Percentiles rank a stretch among this genome's conserved stretches.
Evolutionary conservation across 1,284 basidiomycete genomes (phyloP).

Genomic region (Austroboletus olivaceoglutinosus): DNA sequence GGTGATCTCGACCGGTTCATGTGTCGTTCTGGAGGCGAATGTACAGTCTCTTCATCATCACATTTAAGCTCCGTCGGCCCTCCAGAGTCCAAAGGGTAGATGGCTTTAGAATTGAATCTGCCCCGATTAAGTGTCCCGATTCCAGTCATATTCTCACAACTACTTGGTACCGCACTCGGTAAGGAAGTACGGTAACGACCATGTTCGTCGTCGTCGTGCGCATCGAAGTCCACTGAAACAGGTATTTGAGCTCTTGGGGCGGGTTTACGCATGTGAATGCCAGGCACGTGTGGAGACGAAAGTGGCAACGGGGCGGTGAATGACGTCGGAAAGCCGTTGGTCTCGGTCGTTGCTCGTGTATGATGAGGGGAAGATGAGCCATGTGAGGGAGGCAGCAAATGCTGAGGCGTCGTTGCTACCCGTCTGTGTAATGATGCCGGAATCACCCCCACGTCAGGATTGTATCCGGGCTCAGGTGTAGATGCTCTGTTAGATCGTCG

Average conservation of each 20-base stretch:
- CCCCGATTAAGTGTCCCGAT: slow-evolving; percentile 46
- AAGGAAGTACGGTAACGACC: slow-evolving; percentile 42
- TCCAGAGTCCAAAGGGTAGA: slow-evolving; percentile 9
- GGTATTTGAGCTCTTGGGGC: slow-evolving; percentile 62
- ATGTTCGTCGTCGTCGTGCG: slow-evolving; percentile 35
- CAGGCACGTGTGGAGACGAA: slow-evolving; percentile 27
- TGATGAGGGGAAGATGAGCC: slow-evolving; percentile 19
- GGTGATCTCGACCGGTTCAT: slow-evolving; percentile 25
- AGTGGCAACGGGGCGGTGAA: slow-evolving; percentile 17
- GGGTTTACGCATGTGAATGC: slow-evolving; percentile 48
- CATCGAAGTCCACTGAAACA: slow-evolving; percentile 50
- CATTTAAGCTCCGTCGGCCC: slow-evolving; percentile 8
- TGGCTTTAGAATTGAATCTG: slow-evolving; percentile 25
- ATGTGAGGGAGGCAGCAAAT: slow-evolving; percentile 21
- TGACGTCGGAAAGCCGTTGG: slow-evolving; percentile 19
- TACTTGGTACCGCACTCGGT: slow-evolving; percentile 51
- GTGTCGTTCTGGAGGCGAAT: slow-evolving; percentile 15
- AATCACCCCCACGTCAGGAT: slow-evolving; percentile 21
- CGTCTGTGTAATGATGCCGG: slow-evolving; percentile 34
- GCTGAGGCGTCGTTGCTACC: slow-evolving; percentile 32
- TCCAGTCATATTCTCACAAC: slow-evolving; percentile 59
- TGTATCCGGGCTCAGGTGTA: slow-evolving; percentile 31
- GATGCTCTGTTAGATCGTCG: slow-evolving; percentile 36
- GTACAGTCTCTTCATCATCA: slow-evolving; percentile 15
- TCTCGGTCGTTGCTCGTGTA: slow-evolving; percentile 20